These are phyloP conservation scores for Rosa lucieae DNA, from an alignment of 306 rosid species.

Conservation along the genomic window DNA sequence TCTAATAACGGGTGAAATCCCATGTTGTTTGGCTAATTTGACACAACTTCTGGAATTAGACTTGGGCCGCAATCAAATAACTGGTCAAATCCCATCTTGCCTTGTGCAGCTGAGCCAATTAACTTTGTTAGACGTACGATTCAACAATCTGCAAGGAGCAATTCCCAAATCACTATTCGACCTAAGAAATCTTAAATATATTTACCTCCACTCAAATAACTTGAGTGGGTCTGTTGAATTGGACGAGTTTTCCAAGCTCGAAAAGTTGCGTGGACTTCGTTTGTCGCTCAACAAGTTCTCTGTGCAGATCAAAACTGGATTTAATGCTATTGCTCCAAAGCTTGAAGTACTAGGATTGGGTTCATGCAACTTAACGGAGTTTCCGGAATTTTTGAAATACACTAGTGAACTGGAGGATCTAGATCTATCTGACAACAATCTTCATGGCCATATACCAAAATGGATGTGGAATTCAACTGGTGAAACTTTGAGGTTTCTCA, in stretches of 20 bases:
- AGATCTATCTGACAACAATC: constrained; percentile 21
- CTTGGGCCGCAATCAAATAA: neutral
- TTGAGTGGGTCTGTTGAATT: constrained; percentile 17
- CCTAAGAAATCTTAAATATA: neutral
- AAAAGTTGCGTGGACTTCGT: neutral
- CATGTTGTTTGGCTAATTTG: constrained; percentile 15
- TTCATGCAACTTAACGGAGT: constrained; percentile 18
- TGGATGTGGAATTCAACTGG: constrained; percentile 24
- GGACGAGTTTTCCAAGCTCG: constrained; percentile 4
- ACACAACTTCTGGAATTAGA: neutral
- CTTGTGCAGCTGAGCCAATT: neutral
- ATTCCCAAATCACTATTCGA: constrained; percentile 14
- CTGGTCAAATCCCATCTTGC: constrained; percentile 9
- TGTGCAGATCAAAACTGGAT: neutral
- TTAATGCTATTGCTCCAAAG: neutral
- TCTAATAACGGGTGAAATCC: neutral
- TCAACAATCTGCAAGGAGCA: constrained; percentile 22
- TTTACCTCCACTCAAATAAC: neutral
- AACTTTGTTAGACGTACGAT: neutral
- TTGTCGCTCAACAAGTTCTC: constrained; percentile 23
- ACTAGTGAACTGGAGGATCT: neutral
- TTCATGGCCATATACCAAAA: constrained; percentile 41
- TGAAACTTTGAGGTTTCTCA: constrained; percentile 7
- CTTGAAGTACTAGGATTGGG: neutral
- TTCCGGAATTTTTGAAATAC: constrained; percentile 29